Evolutionary conservation across 78 protist species (phyloP), one percentile per base, ranked within the genome.

Genomic region (Andalucia godoyi): DNA sequence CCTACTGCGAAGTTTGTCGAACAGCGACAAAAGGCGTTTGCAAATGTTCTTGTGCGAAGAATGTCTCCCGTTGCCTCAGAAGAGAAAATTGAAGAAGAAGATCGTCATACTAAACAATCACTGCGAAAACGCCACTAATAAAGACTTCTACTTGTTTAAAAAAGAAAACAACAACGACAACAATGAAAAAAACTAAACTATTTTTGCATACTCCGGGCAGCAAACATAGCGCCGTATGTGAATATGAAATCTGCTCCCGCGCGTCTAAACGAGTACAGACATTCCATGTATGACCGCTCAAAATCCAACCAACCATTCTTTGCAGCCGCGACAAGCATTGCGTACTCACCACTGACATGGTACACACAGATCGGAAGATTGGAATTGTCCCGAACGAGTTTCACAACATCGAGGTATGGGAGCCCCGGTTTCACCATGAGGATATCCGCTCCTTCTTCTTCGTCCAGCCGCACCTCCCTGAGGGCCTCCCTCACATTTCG

Each of bases 281-380:
- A 30, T 25, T 79, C 86, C 33, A 79, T 29, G 4, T 76, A 87
- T 6, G 73, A 83, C 0, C 46, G 36, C 39, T 59, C 34, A 30
- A 77, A 42, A 34, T 77, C 82, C 13, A 87, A 27, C 15, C 66
- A 76, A 36, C 84, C 85, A 9, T 80, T 80, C 0, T n/a, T 60
- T 21, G 87, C 83, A 1, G 76, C 85, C 37, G 77, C 84, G 17
- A 51, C 60, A 15, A 87, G 49, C 86, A 81, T 76, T 0, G 88
- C 86, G 37, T 61, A 87, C 65, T 87, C 92, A 34, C 92, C 92
- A 41, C 79, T 66, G 8, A 87, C 91, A 45, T 85, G 91, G 50
- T 86, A 86, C 41, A 77, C 70, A 10, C 79, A 66, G 23, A 86
- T 51, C 13, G 86, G 87, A 0, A 81, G 57, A 32, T 60, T n/a